phyloP scores from a whole-genome alignment of 495 filamentous ascomycete species.

The Penicillium paradoxum region DNA sequence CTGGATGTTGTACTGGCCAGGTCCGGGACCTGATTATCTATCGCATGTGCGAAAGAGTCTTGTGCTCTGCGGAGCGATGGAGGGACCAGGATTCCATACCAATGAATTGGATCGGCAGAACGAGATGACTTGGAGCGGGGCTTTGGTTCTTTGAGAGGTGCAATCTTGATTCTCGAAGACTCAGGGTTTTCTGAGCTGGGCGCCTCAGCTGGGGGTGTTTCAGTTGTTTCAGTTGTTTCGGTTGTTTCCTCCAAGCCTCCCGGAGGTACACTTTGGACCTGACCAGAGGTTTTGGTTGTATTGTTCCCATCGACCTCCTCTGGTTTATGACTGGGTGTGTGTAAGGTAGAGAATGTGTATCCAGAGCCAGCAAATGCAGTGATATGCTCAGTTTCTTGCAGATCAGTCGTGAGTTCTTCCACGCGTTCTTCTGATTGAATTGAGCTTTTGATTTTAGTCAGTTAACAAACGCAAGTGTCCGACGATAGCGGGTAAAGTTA shows the following conservation, averaged over 20 bases:
- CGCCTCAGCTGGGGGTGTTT: background rate
- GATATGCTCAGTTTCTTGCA: background rate
- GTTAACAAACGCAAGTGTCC: background rate
- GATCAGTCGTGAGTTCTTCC: background rate
- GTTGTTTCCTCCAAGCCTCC: background rate
- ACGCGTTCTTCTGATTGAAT: conserved; percentile 12
- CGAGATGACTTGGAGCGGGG: conserved; percentile 21
- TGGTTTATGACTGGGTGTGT: background rate
- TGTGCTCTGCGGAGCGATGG: conserved; percentile 57
- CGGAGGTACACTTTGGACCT: background rate
- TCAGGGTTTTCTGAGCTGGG: background rate
- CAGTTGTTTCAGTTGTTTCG: background rate
- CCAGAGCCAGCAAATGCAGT: background rate
- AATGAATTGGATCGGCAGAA: conserved; percentile 55
- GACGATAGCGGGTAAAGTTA: conserved; percentile 10
- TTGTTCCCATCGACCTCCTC: conserved; percentile 11
- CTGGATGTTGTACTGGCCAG: conserved; percentile 56
- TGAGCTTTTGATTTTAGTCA: conserved; percentile 14
- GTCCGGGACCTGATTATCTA: conserved; percentile 30
- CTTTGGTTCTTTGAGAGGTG: conserved; percentile 7
- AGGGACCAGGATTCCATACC: conserved; percentile 67
- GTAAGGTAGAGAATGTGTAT: conserved; percentile 16
- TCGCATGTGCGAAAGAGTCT: conserved; percentile 38
- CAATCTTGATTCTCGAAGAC: background rate
- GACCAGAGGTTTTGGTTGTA: background rate